Conservation (phyloP, 2,329 filamentous ascomycete genomes). For the Pseudomassariella vexata region DNA sequence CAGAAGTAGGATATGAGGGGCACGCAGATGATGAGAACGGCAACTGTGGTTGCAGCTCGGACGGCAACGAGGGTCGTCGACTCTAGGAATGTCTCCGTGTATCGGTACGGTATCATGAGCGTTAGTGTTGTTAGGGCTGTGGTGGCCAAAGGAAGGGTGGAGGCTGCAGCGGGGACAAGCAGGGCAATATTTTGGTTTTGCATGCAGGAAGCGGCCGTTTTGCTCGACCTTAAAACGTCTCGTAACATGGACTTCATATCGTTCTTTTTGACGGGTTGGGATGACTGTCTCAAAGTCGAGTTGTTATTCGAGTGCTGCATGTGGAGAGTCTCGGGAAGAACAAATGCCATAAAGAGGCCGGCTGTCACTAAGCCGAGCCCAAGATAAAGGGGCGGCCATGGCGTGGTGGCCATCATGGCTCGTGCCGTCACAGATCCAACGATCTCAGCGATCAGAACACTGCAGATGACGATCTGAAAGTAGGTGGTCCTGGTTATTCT, state of each 20-base stretch:
- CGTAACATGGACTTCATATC: too few species aligned
- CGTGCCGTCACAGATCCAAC: constrained; percentile 1
- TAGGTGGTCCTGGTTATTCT: constrained; percentile 3
- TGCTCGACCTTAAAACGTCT: too few species aligned
- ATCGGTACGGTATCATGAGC: background rate
- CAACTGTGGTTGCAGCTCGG: background rate
- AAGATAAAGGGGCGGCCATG: background rate
- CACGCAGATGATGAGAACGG: constrained; percentile 2
- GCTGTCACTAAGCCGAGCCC: background rate
- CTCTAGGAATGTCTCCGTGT: background rate
- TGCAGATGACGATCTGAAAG: constrained; percentile 6
- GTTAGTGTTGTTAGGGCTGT: background rate
- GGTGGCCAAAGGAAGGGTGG: constrained; percentile 1
- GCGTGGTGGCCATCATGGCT: background rate
- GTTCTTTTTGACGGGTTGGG: too few species aligned
- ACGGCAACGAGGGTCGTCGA: background rate
- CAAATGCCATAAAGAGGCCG: background rate
- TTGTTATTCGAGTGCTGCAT: too few species aligned
- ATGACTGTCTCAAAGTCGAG: too few species aligned
- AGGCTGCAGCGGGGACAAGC: background rate
- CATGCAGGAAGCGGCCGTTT: too few species aligned
- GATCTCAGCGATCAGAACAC: constrained; percentile 1
- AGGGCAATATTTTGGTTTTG: background rate
- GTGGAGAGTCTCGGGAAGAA: constrained; percentile 3
- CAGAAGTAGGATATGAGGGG: constrained; percentile 1